Evolutionary conservation across 257 asterid species (phyloP).

Genomic region (Rhazya stricta): DNA sequence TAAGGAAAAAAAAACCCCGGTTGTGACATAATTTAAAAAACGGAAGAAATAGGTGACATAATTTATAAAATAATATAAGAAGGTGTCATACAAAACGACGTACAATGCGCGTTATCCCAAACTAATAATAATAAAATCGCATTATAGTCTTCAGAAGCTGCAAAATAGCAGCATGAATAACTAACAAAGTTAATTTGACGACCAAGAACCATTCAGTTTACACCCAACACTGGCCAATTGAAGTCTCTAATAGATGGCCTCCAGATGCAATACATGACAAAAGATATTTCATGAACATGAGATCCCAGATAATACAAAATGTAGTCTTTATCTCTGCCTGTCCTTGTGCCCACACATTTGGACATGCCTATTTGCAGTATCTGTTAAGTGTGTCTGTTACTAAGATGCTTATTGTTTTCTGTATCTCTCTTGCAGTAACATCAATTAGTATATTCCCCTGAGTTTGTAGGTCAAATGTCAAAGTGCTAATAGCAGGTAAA

Average conservation of each 20-base stretch:
- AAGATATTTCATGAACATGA: background rate
- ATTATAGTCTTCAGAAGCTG: constrained; percentile 6
- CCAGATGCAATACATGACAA: background rate
- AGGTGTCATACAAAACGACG: no score
- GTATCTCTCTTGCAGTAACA: background rate
- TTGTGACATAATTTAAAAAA: no score
- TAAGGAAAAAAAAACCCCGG: no score
- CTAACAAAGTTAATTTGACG: background rate
- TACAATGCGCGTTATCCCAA: no score
- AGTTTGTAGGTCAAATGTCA: background rate
- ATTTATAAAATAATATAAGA: no score
- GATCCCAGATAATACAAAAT: background rate
- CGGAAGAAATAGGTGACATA: no score
- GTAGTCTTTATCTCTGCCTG: background rate
- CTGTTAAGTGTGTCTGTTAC: background rate
- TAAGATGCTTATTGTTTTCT: background rate
- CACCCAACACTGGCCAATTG: background rate
- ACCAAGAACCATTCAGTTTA: background rate
- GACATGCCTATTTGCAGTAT: background rate
- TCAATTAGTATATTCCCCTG: background rate
- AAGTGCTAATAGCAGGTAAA: background rate
- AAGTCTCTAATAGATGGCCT: background rate
- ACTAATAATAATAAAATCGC: no score
- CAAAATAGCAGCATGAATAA: background rate
- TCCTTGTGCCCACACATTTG: background rate